Conservation (phyloP, 1,284 basidiomycete genomes). For the Cryptococcus jaspeensis region DNA sequence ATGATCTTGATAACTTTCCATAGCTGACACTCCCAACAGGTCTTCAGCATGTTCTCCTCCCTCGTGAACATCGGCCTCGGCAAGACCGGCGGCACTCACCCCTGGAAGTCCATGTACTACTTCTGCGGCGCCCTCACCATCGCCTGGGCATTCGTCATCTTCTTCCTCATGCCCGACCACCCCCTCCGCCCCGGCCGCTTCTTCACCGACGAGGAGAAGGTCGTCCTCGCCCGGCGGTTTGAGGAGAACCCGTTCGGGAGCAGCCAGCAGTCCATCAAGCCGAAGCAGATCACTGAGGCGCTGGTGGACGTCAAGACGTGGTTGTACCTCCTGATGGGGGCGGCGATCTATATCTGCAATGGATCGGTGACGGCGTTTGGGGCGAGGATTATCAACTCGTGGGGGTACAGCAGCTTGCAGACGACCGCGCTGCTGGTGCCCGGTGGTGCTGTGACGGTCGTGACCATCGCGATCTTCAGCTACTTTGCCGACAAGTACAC, state of each 20-base stretch:
- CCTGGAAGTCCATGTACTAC: conserved; percentile 57
- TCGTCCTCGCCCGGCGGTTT: conserved; percentile 47
- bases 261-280: conserved; percentile 43
- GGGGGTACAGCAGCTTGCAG: conserved; percentile 54
- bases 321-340: conserved; percentile 52
- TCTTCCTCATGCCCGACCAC: conserved; percentile 52
- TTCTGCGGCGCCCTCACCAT: conserved; percentile 56
- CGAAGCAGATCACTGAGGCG: conserved; percentile 52
- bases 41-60: conserved; percentile 51
- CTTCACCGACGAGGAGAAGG: conserved; percentile 47
- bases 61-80: conserved; percentile 56
- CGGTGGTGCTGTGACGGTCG: conserved; percentile 52
- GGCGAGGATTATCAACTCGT: conserved; percentile 52
- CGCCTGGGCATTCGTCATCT: conserved; percentile 51
- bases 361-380: conserved; percentile 54
- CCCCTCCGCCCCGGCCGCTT: conserved; percentile 48
- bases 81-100: conserved; percentile 42
- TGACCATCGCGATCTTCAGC: conserved; percentile 53
- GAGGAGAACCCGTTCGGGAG: conserved; percentile 43
- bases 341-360: conserved; percentile 48
- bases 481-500: conserved; percentile 48
- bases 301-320: conserved; percentile 53
- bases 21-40: conserved; percentile 7
- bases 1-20: neutral
- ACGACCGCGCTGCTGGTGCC: conserved; percentile 53